These are phyloP conservation scores for Aspergillus sp. DNA, from an alignment of 2,329 filamentous ascomycete genomes.

Conservation along the genomic window DNA sequence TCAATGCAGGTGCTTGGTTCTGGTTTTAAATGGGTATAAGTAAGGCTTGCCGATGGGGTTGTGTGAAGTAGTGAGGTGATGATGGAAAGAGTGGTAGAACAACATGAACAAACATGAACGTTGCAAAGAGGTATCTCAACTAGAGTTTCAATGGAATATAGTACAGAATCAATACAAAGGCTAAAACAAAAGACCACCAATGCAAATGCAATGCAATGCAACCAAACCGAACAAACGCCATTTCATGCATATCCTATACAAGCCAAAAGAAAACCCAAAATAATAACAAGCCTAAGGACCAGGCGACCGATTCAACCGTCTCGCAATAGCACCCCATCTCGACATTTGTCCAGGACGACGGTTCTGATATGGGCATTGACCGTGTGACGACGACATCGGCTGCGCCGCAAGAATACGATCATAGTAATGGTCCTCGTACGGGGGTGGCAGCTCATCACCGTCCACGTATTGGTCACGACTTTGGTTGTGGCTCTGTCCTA, in stretches of 20 bases:
- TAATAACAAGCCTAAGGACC: neutral
- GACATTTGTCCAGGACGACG: conserved; percentile 4
- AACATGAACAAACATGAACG: too few relatives aligned
- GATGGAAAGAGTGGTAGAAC: too few relatives aligned
- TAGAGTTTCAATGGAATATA: too few relatives aligned
- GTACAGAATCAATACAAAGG: neutral
- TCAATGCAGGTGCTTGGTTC: too few relatives aligned
- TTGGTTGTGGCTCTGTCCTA: too few relatives aligned
- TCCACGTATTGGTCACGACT: neutral
- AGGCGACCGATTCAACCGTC: conserved; percentile 11
- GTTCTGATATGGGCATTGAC: neutral
- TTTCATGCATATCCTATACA: neutral
- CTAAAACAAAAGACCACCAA: neutral
- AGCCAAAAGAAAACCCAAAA: neutral
- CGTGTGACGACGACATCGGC: neutral
- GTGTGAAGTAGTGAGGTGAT: too few relatives aligned
- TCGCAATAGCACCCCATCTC: conserved; percentile 19
- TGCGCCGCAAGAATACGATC: conserved; percentile 3
- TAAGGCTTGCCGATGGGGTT: too few relatives aligned
- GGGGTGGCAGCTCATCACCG: conserved; percentile 16
- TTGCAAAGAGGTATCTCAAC: too few relatives aligned
- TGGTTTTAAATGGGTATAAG: too few relatives aligned
- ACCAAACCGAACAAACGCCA: neutral
- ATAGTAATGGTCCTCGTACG: conserved; percentile 22
- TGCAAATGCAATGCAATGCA: neutral